Base-by-base conservation (phyloP, 2,329 filamentous ascomycete species). In the Verticillium longisporum region DNA sequence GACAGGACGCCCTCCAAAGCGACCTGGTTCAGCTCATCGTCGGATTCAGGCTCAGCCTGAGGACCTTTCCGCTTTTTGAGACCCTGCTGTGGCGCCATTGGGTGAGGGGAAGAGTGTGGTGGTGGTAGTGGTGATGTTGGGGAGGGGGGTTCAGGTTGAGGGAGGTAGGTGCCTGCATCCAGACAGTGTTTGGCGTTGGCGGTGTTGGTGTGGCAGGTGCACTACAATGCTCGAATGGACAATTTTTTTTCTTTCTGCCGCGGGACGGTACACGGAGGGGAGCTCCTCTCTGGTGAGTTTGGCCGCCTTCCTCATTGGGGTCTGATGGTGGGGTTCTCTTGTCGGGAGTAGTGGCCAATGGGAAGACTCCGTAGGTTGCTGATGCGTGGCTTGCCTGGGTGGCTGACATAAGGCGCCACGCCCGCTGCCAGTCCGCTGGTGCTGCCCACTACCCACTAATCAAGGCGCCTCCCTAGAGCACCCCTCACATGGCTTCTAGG, bases 31-130 rank as follows among this genome's bases (percentile, higher is more conserved):
- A 88, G 83, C 66, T 89, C 87, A 66, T 86, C 82, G 36, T 87
- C 87, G 26, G 83, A 86, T 61, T 80, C 80, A 2, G 78, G 73
- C 63, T 83, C 78, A 14, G 79, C 75, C 66, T 85, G 83, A 21
- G 84, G 79, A 63, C 83, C 83, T 74, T 90, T 90, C 66, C 88
- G 84, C 78, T 90, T 90, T 72, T 83, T 80, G 36, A 75, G 78
- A 55, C 72, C 68, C 61, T 76, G 74, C 65, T 71, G 72, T 55
- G 75, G 69, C 63, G 70, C 75, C 77, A 79, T 80, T 67, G 71
- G 68, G 53, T 50, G 7, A 14, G 15, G 10, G 38, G 5, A 15
- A 14, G 38, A 26, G 38, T 41, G 38, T 36, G 18, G 45, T 50
- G 18, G 59, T 58, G 60, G 61, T 62, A 61, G 56, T 41, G n/a